These are phyloP conservation scores for Xylaria bambusicola DNA, from an alignment of 495 filamentous ascomycete species.

Conservation along the genomic window DNA sequence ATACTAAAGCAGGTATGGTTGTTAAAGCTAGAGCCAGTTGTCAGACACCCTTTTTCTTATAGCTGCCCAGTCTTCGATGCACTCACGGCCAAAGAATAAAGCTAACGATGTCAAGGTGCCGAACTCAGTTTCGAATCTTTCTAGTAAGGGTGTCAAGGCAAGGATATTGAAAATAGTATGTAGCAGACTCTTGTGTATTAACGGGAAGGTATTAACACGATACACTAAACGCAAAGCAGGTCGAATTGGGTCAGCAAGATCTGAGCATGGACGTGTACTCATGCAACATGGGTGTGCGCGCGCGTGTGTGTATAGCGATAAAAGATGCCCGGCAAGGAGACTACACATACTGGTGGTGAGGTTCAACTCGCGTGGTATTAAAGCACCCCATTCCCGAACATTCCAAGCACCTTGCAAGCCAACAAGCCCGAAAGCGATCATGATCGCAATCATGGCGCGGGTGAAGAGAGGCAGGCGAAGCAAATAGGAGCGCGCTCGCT, in stretches of 20 bases:
- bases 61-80: no score
- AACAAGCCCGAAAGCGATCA: conserved; percentile 67
- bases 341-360: conserved; percentile 69
- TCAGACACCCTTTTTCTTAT: no score
- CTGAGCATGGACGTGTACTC: no score
- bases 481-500: conserved; percentile 63
- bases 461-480: conserved; percentile 87
- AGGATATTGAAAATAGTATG: conserved; percentile 79
- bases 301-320: not conserved
- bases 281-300: no score
- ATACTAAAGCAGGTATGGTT: conserved; percentile 73
- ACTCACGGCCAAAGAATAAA: conserved; percentile 88
- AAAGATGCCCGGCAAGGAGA: not conserved
- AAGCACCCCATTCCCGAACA: conserved; percentile 69
- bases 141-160: conserved; percentile 78
- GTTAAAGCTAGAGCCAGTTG: conserved; percentile 54
- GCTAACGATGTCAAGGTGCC: conserved; percentile 83
- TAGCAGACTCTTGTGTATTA: conserved; percentile 79
- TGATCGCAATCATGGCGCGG: conserved; percentile 67
- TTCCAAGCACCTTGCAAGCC: conserved; percentile 67
- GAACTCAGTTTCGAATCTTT: conserved; percentile 91
- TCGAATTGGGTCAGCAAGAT: conserved; percentile 18
- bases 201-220: conserved; percentile 86
- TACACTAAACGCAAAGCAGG: conserved; percentile 67
- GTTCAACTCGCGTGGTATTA: conserved; percentile 74